Conservation (phyloP, 2,329 filamentous ascomycete genomes). For the Alternaria brassicicola region DNA sequence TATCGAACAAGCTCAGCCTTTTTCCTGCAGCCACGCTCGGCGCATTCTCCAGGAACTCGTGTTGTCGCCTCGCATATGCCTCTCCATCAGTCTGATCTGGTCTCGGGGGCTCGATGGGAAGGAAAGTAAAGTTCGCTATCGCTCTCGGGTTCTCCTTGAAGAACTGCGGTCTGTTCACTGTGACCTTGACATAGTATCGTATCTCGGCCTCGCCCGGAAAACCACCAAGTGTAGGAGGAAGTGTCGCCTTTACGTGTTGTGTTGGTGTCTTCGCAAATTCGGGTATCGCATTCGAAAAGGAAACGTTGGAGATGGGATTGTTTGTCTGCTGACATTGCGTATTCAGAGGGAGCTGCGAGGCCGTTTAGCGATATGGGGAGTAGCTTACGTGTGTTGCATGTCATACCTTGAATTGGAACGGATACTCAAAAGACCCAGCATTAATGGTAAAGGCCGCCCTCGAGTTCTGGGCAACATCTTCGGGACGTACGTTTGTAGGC, state of each 20-base stretch:
- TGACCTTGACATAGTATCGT: conserved; percentile 94
- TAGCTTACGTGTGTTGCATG: background rate
- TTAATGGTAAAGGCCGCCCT: conserved; percentile 64
- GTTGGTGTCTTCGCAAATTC: conserved; percentile 55
- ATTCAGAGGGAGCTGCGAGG: conserved; percentile 65
- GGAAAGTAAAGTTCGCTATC: conserved; percentile 71
- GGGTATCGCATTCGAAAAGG: conserved; percentile 51
- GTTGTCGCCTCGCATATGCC: conserved; percentile 78
- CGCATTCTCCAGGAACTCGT: conserved; percentile 59
- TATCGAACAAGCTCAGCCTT: conserved; percentile 67
- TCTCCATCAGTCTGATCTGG: conserved; percentile 72
- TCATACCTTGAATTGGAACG: conserved; percentile 77
- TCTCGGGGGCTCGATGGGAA: conserved; percentile 89
- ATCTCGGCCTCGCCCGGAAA: conserved; percentile 89
- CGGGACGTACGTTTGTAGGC: conserved; percentile 58
- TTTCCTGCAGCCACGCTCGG: conserved; percentile 51
- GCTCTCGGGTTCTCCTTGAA: conserved; percentile 87
- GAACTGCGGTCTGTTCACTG: conserved; percentile 83
- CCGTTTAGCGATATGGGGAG: background rate
- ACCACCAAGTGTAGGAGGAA: conserved; percentile 88
- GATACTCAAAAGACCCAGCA: conserved; percentile 74
- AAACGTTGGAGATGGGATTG: conserved; percentile 51
- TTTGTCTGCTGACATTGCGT: conserved; percentile 63
- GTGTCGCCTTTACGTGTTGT: conserved; percentile 79
- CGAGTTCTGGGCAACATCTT: conserved; percentile 48